Evolutionary conservation across 106 monocot species (phyloP).

Genomic region (Dendrobium catenatum): DNA sequence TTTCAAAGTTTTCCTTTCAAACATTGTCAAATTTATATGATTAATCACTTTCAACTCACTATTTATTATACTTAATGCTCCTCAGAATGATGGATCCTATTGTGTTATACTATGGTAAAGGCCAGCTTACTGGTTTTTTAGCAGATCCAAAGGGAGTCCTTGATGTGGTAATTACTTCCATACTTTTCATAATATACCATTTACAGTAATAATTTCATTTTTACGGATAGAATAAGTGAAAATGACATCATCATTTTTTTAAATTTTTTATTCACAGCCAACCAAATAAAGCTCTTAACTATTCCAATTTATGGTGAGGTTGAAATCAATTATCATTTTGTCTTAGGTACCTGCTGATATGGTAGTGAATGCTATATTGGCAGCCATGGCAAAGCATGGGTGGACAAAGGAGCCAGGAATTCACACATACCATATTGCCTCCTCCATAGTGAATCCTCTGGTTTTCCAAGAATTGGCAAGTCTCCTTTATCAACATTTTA

Average conservation of each 20-base stretch:
- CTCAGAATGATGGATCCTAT: slow-evolving; percentile 94
- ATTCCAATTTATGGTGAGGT: background rate
- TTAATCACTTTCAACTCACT: background rate
- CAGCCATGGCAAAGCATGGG: slow-evolving; percentile 84
- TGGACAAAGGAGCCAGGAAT: slow-evolving; percentile 25
- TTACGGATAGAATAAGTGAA: background rate
- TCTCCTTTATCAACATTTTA: slow-evolving; percentile 58
- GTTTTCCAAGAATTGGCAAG: slow-evolving; percentile 37
- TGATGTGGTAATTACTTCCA: slow-evolving; percentile 53
- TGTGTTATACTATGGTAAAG: slow-evolving; percentile 81
- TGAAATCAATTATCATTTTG: background rate
- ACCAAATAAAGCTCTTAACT: background rate
- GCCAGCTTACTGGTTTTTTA: slow-evolving; percentile 70
- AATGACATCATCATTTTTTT: background rate
- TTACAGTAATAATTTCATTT: background rate
- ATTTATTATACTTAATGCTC: background rate
- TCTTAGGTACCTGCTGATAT: slow-evolving; percentile 73
- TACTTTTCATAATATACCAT: too few relatives aligned
- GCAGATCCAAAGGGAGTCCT: slow-evolving; percentile 69
- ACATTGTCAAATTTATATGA: background rate
- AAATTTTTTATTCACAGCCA: background rate
- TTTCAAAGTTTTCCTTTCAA: background rate
- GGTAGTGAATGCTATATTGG: slow-evolving; percentile 82
- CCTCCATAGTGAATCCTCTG: slow-evolving; percentile 69
- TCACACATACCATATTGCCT: slow-evolving; percentile 74